phyloP scores from a whole-genome alignment of 768 basidiomycete species.

The Suillus ampliporus region DNA sequence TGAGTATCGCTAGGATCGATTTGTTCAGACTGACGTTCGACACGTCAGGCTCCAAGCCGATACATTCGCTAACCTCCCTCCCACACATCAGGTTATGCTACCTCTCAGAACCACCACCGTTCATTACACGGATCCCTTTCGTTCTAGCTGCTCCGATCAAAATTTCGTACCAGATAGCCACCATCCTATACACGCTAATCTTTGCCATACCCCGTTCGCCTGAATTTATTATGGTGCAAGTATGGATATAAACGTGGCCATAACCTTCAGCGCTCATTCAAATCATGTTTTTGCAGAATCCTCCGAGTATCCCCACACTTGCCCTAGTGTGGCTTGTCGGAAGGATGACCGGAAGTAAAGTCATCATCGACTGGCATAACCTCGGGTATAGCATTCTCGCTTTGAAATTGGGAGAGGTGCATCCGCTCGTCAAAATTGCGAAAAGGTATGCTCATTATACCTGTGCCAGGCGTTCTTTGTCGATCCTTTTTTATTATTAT shows the following conservation, averaged over 20 bases:
- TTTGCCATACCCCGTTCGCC: conserved; percentile 68
- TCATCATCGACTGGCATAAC: conserved; percentile 99
- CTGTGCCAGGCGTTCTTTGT: conserved; percentile 5
- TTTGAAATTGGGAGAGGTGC: conserved; percentile 71
- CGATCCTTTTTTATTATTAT: background rate
- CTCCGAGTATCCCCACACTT: conserved; percentile 94
- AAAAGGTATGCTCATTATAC: conserved; percentile 58
- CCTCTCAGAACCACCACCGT: conserved; percentile 65
- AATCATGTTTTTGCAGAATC: conserved; percentile 64
- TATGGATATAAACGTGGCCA: conserved; percentile 39
- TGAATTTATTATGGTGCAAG: conserved; percentile 90
- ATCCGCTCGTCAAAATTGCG: conserved; percentile 75
- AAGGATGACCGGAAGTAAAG: conserved; percentile 70
- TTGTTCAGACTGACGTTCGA: conserved; percentile 12
- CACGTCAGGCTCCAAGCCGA: conserved; percentile 73
- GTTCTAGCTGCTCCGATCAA: conserved; percentile 81
- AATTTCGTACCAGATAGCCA: conserved; percentile 68
- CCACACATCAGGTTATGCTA: conserved; percentile 70
- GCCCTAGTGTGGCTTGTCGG: conserved; percentile 81
- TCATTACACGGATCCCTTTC: conserved; percentile 63
- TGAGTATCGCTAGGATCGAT: conserved; percentile 37
- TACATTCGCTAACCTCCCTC: conserved; percentile 70
- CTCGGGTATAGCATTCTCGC: conserved; percentile 93
- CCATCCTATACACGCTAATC: conserved; percentile 66
- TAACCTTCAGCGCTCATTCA: background rate